These are phyloP conservation scores for Neurospora tetrasperma DNA, from an alignment of 495 filamentous ascomycete genomes.

Conservation along the genomic window DNA sequence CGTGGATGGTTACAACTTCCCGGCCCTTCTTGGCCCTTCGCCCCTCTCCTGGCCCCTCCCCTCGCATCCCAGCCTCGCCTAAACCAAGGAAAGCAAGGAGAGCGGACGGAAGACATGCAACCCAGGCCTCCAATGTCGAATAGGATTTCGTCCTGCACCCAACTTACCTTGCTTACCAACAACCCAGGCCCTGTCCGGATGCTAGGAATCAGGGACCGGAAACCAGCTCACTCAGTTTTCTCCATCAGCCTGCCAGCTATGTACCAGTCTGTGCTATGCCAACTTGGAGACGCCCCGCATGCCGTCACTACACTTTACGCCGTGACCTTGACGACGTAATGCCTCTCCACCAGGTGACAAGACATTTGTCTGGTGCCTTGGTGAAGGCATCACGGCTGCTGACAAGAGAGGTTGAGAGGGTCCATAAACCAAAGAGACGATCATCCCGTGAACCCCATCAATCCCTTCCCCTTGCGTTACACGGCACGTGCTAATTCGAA, in stretches of 20 bases:
- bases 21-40: neutral
- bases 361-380: neutral
- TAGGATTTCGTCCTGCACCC: neutral
- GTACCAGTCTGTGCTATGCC: neutral
- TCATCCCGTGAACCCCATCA: neutral
- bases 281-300: neutral
- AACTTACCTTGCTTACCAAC: neutral
- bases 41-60: neutral
- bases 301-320: neutral
- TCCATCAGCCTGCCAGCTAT: neutral
- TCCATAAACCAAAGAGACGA: neutral
- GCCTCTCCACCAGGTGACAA: neutral
- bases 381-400: neutral
- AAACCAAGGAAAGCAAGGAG: neutral
- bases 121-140: neutral
- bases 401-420: neutral
- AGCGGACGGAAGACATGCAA: neutral
- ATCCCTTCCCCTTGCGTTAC: neutral
- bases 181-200: neutral
- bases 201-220: neutral
- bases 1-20: neutral
- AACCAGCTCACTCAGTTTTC: neutral
- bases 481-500: neutral
- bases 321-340: neutral
- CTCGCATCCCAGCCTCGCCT: neutral